Base-by-base conservation (phyloP, 2,329 filamentous ascomycete species). In the Alternaria novae-zelandiae region DNA sequence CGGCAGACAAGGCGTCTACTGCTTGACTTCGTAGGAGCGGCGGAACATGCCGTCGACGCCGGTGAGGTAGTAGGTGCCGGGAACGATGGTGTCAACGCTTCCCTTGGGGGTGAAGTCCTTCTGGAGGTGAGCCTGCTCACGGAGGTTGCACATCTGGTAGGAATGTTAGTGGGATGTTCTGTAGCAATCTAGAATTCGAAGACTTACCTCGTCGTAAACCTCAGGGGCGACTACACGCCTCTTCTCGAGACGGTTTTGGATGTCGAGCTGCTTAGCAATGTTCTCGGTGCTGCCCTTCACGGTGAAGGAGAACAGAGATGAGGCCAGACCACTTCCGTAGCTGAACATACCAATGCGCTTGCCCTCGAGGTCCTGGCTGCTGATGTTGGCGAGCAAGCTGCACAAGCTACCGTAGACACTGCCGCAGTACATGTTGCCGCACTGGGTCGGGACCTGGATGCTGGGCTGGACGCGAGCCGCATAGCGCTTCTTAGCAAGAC, bases 341-440 rank as follows among this genome's bases (percentile, higher is more conserved):
- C 82, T 84, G 81, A 86, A 86, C 66, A 86, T 79, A 56, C 79
- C 83, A 63, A 86, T 76, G 59, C 83, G 82, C 81, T 85, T 85
- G 75, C 83, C 84, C 70, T 82, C 79, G n/a, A 84, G 72, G 20
- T 81, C 78, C 54, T 81, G 77, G 67, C 78, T 82, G 70, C 77
- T 74, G 45, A 85, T 72, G 71, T 85, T 85, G 75, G 79, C 70
- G 62, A 86, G 67, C 61, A 86, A 73, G 54, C 83, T 83, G 72
- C 80, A 79, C 62, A 86, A 79, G 67, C 83, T 84, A 61, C 79
- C 81, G 78, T 85, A 86, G 57, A 86, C 83, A 63, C 82, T 84
- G 28, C 82, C 84, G 66, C 81, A 84, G 82, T 86, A 86, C 84
- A 86, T 86, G 82, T 86, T 86, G 59, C 84, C 84, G 78, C 84